Percentiles rank a stretch among this genome's conserved stretches.
Evolutionary conservation across 2,329 filamentous ascomycete genomes (phyloP).

Genomic region (Xylariaceae sp.): DNA sequence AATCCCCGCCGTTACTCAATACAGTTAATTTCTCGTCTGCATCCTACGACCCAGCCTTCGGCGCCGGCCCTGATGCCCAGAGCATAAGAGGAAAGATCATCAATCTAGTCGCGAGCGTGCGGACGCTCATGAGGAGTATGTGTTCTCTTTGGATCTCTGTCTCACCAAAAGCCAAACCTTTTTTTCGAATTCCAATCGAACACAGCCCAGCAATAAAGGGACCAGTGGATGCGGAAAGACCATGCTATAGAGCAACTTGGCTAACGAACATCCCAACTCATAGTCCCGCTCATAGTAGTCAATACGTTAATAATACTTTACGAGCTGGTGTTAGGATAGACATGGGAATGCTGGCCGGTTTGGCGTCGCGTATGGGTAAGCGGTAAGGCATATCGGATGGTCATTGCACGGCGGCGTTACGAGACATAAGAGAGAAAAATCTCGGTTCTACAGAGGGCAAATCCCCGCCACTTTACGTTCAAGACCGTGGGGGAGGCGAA

Average conservation of each 20-base stretch:
- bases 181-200: too few relatives aligned
- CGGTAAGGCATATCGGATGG: background rate
- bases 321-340: slow-evolving; percentile 74
- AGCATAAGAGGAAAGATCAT: slow-evolving; percentile 87
- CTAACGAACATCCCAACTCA: slow-evolving; percentile 10
- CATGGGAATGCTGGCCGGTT: background rate
- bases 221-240: background rate
- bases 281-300: slow-evolving; percentile 84
- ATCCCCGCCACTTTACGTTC: background rate
- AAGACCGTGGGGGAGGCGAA: too few relatives aligned
- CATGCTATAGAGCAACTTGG: background rate
- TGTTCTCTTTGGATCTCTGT: slow-evolving; percentile 33
- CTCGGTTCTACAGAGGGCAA: background rate
- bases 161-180: too few relatives aligned
- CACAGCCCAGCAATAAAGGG: background rate
- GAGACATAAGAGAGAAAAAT: background rate
- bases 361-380: background rate
- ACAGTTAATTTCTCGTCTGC: slow-evolving; percentile 80
- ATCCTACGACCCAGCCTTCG: slow-evolving; percentile 78
- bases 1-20: background rate
- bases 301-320: slow-evolving; percentile 85
- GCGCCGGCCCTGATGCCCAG: slow-evolving; percentile 67
- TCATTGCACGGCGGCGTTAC: background rate
- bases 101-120: slow-evolving; percentile 86
- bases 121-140: slow-evolving; percentile 92